Percentiles rank a stretch among this genome's conserved stretches.
Conservation (phyloP, 1,284 basidiomycete genomes). For the Ustilago hordei region DNA sequence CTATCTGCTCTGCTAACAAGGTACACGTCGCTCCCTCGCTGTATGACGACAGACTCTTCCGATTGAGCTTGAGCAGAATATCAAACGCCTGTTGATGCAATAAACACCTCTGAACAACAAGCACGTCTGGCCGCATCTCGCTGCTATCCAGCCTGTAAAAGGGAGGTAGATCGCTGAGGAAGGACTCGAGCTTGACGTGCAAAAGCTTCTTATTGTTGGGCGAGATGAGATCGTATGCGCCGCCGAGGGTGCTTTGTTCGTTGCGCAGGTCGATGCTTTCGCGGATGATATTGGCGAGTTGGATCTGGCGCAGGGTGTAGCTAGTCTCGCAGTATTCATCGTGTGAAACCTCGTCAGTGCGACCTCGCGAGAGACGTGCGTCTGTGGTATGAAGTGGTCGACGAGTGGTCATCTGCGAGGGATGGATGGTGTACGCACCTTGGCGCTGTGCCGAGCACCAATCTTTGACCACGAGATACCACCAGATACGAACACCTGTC, state of each 20-base stretch:
- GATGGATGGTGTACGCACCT: slow-evolving; percentile 57
- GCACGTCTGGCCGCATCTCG: slow-evolving; percentile 37
- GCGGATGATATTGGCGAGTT: slow-evolving; percentile 52
- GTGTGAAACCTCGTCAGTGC: slow-evolving; percentile 28
- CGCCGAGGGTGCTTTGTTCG: slow-evolving; percentile 42
- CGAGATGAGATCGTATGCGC: slow-evolving; percentile 38
- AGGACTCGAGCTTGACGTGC: slow-evolving; percentile 35
- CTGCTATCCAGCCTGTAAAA: slow-evolving; percentile 49
- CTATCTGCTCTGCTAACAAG: slow-evolving; percentile 50
- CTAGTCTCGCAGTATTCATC: slow-evolving; percentile 46
- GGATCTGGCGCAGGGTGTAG: slow-evolving; percentile 53
- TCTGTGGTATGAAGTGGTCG: slow-evolving; percentile 56
- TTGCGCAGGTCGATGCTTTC: slow-evolving; percentile 56
- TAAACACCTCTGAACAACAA: slow-evolving; percentile 54
- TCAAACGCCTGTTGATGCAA: slow-evolving; percentile 58
- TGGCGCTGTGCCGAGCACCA: slow-evolving; percentile 59
- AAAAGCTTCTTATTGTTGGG: slow-evolving; percentile 45
- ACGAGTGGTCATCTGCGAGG: slow-evolving; percentile 56
- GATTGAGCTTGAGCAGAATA: slow-evolving; percentile 54
- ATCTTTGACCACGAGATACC: slow-evolving; percentile 57
- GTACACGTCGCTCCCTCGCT: slow-evolving; percentile 45
- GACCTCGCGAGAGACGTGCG: slow-evolving; percentile 31
- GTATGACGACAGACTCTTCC: slow-evolving; percentile 31
- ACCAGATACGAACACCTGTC: slow-evolving; percentile 58
- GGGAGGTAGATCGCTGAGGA: slow-evolving; percentile 47